These are phyloP conservation scores for Pichia gijzeniarum DNA, from an alignment of 805 yeast genomes.

Conservation along the genomic window DNA sequence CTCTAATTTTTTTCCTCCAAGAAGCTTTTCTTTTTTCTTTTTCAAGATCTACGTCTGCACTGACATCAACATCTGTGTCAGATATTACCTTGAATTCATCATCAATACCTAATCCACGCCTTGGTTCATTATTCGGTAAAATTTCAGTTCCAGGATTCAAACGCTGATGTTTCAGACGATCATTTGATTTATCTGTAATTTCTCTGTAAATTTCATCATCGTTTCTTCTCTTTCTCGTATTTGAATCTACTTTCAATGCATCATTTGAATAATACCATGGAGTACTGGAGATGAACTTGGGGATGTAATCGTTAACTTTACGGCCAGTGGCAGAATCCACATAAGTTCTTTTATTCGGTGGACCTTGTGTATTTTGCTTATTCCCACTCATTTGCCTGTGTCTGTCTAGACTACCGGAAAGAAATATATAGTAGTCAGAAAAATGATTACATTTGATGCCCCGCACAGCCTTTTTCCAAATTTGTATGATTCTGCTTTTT, in stretches of 20 bases:
- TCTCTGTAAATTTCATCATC: constrained; percentile 21
- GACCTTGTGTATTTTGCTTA: background rate
- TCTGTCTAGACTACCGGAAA: no score
- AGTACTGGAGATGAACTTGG: constrained; percentile 33
- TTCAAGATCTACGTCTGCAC: constrained; percentile 4
- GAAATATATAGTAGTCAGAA: no score
- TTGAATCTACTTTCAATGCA: constrained; percentile 23
- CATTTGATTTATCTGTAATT: constrained; percentile 24
- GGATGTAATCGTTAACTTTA: constrained; percentile 35
- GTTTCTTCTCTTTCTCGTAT: constrained; percentile 23
- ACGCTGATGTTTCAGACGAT: constrained; percentile 55
- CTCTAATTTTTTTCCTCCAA: constrained; percentile 6
- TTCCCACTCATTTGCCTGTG: background rate
- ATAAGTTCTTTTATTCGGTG: constrained; percentile 15
- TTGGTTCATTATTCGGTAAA: constrained; percentile 45
- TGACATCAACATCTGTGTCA: constrained; percentile 9
- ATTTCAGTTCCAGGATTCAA: constrained; percentile 32
- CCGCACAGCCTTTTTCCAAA: no score
- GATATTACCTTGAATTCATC: constrained; percentile 35
- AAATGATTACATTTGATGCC: background rate
- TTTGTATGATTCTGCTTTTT: no score
- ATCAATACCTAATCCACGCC: constrained; percentile 48
- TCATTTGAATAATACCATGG: constrained; percentile 35
- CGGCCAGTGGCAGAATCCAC: constrained; percentile 14
- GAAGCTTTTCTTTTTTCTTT: constrained; percentile 1